Conservation (phyloP, 2,329 filamentous ascomycete species). For the Teratosphaeria pseudoeucalypti region DNA sequence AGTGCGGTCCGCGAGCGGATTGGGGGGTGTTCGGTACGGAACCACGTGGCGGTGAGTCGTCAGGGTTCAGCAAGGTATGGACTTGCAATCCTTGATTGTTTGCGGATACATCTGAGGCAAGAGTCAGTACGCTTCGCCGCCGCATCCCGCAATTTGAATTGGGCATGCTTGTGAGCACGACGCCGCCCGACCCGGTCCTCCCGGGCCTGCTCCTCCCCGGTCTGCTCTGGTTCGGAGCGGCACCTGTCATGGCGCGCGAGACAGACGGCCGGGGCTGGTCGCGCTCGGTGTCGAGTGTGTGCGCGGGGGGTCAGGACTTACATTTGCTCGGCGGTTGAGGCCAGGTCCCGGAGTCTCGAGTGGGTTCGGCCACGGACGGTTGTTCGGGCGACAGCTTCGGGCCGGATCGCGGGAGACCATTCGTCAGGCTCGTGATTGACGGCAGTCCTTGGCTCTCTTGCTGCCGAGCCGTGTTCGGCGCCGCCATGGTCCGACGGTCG, state of each 20-base stretch:
- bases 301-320: slow-evolving; percentile 13
- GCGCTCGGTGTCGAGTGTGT: neutral
- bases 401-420: slow-evolving; percentile 21
- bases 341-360: slow-evolving; percentile 29
- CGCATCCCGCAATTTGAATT: neutral
- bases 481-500: slow-evolving; percentile 15
- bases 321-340: slow-evolving; percentile 27
- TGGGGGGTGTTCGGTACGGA: slow-evolving; percentile 34
- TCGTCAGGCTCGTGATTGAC: slow-evolving; percentile 28
- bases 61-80: slow-evolving; percentile 39
- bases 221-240: neutral
- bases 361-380: slow-evolving; percentile 20
- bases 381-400: slow-evolving; percentile 22
- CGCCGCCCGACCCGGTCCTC: neutral
- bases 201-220: neutral
- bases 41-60: slow-evolving; percentile 37
- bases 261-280: neutral
- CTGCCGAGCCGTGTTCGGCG: slow-evolving; percentile 11
- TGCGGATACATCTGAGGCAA: slow-evolving; percentile 25
- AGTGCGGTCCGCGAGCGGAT: slow-evolving; percentile 29
- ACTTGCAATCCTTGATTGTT: slow-evolving; percentile 39
- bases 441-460: slow-evolving; percentile 21
- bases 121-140: neutral
- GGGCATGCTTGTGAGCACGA: neutral
- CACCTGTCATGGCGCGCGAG: neutral